Evolutionary conservation across 2,329 filamentous ascomycete genomes (phyloP), one percentile per base, ranked within the genome.

Genomic region (Monosporascus sp.): DNA sequence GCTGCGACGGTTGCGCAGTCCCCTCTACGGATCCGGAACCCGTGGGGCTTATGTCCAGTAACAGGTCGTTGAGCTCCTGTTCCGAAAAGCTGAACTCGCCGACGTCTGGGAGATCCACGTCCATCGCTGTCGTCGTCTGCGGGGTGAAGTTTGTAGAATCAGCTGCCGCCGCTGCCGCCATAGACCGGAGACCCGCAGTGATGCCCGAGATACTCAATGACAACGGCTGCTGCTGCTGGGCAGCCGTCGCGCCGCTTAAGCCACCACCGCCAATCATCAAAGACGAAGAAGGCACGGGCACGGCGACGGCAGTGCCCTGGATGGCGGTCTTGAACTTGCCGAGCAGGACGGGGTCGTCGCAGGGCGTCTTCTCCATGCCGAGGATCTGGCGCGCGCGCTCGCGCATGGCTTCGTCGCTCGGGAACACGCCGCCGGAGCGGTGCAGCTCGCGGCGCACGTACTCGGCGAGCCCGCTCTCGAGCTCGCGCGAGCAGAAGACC

Each of bases 401-500:
- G 31, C 73, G 70, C 5, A 86, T 63, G 24, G 68, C 69, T 3
- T 72, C 72, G 60, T 84, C 79, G 2, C 62, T 64, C 0, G 82
- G 82, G 55, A 81, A 72, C 5, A 59, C 62, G 3, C 72, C 74
- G 1, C 71, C 72, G 1, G 64, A 68, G 5, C 63, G 65, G 6
- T 66, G 59, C 7, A 77, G 60, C 55, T 76, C 67, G 2, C 66
- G 62, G 31, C 72, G 67, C 6, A 81, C 78, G 57, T 77, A 81
- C 18, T 74, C 71, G 11, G 72, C 64, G 15, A 86, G 68, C 2
- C 77, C 79, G n/a, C 65, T 69, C 64, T 85, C 82, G 22, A 86
- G 72, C 60, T 84, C 80, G 7, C 79, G 72, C 18, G 78, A 81
- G 65, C 79, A 83, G 63, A 86, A 85, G 0, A 85, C 72, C 8